Base-by-base conservation (phyloP, 495 filamentous ascomycete genomes). In the Schizothecium vesticola region DNA sequence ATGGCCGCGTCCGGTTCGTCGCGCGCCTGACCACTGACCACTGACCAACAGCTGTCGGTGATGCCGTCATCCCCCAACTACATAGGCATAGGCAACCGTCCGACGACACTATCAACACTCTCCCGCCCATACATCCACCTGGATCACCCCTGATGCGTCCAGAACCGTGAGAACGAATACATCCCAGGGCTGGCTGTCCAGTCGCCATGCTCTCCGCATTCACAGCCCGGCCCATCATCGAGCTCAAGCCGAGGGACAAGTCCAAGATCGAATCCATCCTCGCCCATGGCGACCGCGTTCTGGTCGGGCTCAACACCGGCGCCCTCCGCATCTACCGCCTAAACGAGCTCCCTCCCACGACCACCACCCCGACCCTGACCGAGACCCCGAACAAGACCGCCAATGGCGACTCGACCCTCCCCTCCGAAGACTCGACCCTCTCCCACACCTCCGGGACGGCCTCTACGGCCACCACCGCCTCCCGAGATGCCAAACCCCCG, bases 161-260 rank as follows among this genome's bases (percentile, higher is more conserved):
- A 59, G 69, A 73, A 68, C 59, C 61, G 71, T 59, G 63, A 64
- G 64, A 67, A 55, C n/a, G 26, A 61, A 28, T 59, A 57, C 31
- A 69, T 22, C 57, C 59, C 29, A 29, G 74, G 64, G 75, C 75
- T 73, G 75, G 76, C 71, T 69, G 69, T 33, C 19, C 43, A 51
- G 43, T 69, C 75, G 83, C 83, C 82, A 99, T 99, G 95, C 89
- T 98, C 80, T 96, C 95, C 81, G 94, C 96, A 78, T 99, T 99
- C 82, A 94, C 89, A 71, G 93, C 95, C 85, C 91, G 91, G 76
- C 91, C 96, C 70, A 91, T 98, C 74, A 90, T 97, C 84, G 95
- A 99, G 89, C 90, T 99, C 69, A 94, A 90, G 81, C 88, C 88
- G 74, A 89, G 92, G 75, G 95, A 98, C 85, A 97, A 94, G 81